Conservation (phyloP, 1,284 basidiomycete genomes). For the Apiotrichum laibachii region DNA sequence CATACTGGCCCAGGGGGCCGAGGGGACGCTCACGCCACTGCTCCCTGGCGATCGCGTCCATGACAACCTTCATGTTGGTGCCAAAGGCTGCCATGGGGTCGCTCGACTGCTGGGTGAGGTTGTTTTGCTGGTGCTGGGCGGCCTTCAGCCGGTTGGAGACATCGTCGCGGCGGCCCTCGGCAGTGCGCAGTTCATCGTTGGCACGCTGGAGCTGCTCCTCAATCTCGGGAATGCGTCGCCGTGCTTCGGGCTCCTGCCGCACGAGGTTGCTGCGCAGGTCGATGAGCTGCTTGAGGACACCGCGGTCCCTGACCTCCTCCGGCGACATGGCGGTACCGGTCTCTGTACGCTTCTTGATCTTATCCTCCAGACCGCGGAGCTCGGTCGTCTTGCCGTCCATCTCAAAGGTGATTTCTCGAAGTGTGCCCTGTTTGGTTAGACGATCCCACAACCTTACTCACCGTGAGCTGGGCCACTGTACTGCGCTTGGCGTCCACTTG, state of each 20-base stretch:
- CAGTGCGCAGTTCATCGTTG: neutral
- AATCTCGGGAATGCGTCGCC: neutral
- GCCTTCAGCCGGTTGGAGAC: neutral
- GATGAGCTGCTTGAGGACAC: conserved; percentile 49
- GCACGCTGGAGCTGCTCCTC: neutral
- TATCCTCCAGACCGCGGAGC: conserved; percentile 31
- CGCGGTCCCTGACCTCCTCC: conserved; percentile 22
- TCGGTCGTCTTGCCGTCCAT: conserved; percentile 54
- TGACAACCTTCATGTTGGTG: conserved; percentile 27
- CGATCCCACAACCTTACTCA: too few species aligned
- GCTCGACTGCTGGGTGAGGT: conserved; percentile 13
- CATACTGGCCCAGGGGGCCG: conserved; percentile 78
- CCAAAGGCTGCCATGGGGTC: conserved; percentile 59
- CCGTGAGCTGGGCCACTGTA: too few species aligned
- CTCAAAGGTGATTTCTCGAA: too few species aligned
- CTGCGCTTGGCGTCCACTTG: too few species aligned
- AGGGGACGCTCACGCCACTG: conserved; percentile 71
- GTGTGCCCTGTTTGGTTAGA: too few species aligned
- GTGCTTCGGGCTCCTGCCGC: conserved; percentile 2
- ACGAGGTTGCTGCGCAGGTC: conserved; percentile 54
- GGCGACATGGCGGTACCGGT: neutral
- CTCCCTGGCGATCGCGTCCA: conserved; percentile 61
- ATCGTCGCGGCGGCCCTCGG: conserved; percentile 4
- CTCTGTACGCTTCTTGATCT: conserved; percentile 19
- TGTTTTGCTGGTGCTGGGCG: neutral